Evolutionary conservation across 441 rosid species (phyloP), one percentile per base, ranked within the genome.

Genomic region (Euphorbia celastroides): DNA sequence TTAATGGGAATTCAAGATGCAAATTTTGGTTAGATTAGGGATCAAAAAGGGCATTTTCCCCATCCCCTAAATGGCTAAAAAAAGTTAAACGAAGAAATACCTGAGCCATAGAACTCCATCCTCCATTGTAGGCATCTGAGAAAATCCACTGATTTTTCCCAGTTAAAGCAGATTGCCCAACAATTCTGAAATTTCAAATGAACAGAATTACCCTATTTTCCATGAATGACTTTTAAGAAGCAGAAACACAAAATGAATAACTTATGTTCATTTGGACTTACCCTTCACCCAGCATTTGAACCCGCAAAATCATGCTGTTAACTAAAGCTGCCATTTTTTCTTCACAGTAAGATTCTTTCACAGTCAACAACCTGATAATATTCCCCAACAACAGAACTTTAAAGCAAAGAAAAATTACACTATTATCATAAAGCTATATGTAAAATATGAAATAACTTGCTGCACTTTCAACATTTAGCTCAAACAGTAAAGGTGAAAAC

Each of bases 201-300:
- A 72, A 31, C 57, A 57, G 54, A 76, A 58, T 63, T 62, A 20
- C 25, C 26, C 44, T 44, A 65, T 59, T 19, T 52, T 23, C 25
- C 10, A 44, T 41, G 25, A 57, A 34, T 52, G 11, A 31, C 42
- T 42, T 46, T n/a, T 2, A 51, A 23, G 12, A 52, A 22, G 8
- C 2, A 23, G 12, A 52, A 7, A 22, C 20, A 52, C 1, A 52
- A 52, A 20, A 52, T 22, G 7, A 2, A 6, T 51, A 1, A 14
- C 0, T 19, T n/a, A 5, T 22, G 3, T 8, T 52, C 13, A 14
- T 60, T 38, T 46, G 27, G 64, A 81, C 89, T 67, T 85, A 93
- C 97, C 97, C 95, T 82, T 89, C 92, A 69, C 96, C 95, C 14
- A 88, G 73, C 69, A 83, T 74, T 69, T 82, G 97, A 74, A 78